Conservation (phyloP, 2,329 filamentous ascomycete genomes). For the Trichoderma sp. region DNA sequence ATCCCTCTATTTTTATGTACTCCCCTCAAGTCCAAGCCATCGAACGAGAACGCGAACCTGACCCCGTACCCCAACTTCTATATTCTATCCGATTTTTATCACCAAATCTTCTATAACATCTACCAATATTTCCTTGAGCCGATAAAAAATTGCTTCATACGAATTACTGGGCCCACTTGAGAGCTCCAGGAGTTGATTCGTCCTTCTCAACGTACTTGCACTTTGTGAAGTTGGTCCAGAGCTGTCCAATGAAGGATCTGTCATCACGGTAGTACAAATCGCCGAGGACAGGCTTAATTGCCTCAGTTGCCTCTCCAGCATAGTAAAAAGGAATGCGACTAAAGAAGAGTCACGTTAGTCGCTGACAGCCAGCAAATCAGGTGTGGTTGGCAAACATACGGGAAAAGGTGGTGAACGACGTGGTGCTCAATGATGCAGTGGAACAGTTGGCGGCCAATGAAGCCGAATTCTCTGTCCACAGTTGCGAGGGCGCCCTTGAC, state of each 20-base stretch:
- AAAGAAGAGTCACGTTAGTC: not conserved
- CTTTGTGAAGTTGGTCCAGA: slow-evolving; percentile 20
- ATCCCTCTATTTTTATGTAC: not conserved
- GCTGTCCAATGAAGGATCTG: slow-evolving; percentile 11
- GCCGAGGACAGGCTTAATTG: slow-evolving; percentile 22
- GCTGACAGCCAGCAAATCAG: not conserved
- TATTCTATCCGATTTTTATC: slow-evolving; percentile 15
- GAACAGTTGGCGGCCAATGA: slow-evolving; percentile 62
- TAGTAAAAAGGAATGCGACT: slow-evolving; percentile 24
- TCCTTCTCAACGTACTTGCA: slow-evolving; percentile 23
- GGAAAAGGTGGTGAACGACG: slow-evolving; percentile 62
- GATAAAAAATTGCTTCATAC: not conserved
- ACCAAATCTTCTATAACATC: not conserved
- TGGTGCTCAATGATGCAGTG: slow-evolving; percentile 63
- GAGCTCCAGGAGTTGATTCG: slow-evolving; percentile 19
- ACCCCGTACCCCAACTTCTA: not conserved
- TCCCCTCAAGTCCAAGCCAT: not conserved
- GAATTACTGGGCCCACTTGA: slow-evolving; percentile 21
- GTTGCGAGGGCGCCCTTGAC: slow-evolving; percentile 62
- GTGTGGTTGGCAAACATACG: slow-evolving; percentile 17
- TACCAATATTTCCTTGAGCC: not conserved
- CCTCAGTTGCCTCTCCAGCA: slow-evolving; percentile 19
- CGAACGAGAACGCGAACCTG: not conserved
- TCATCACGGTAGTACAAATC: slow-evolving; percentile 19
- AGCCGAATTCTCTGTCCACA: slow-evolving; percentile 64